These are phyloP conservation scores for Colletotrichum sp. DNA, from an alignment of 2,329 filamentous ascomycete species.

Conservation along the genomic window DNA sequence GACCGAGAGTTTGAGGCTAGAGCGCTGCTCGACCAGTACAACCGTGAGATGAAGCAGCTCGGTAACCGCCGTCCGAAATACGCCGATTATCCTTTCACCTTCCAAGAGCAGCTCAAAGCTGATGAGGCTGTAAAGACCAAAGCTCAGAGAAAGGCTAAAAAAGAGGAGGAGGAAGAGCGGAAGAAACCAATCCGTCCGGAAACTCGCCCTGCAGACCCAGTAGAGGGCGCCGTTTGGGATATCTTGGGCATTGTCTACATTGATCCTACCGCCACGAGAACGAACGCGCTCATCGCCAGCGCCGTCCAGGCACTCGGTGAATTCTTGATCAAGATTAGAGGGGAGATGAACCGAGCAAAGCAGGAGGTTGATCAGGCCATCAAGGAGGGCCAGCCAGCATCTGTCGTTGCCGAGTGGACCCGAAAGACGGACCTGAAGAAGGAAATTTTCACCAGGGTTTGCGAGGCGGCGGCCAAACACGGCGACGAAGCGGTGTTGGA, in stretches of 20 bases:
- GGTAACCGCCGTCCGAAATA: constrained; percentile 51
- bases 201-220: constrained; percentile 47
- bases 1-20: constrained; percentile 47
- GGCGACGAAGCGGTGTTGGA: constrained; percentile 62
- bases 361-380: constrained; percentile 47
- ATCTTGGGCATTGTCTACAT: constrained; percentile 55
- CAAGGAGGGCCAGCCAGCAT: constrained; percentile 45
- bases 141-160: constrained; percentile 50
- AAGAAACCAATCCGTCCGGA: constrained; percentile 47
- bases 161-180: constrained; percentile 43
- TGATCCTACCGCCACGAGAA: constrained; percentile 42
- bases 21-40: constrained; percentile 43
- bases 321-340: constrained; percentile 52
- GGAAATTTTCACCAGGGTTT: constrained; percentile 53
- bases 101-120: constrained; percentile 52
- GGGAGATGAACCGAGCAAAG: constrained; percentile 52
- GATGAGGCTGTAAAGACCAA: constrained; percentile 52
- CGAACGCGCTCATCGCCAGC: constrained; percentile 45
- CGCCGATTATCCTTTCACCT: constrained; percentile 46
- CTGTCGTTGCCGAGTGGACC: constrained; percentile 42
- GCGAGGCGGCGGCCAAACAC: constrained; percentile 59
- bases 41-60: constrained; percentile 43
- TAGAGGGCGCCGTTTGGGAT: constrained; percentile 59
- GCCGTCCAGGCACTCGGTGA: constrained; percentile 58
- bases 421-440: constrained; percentile 48